phyloP scores from a whole-genome alignment of 306 rosid species.

The Benincasa hispida region DNA sequence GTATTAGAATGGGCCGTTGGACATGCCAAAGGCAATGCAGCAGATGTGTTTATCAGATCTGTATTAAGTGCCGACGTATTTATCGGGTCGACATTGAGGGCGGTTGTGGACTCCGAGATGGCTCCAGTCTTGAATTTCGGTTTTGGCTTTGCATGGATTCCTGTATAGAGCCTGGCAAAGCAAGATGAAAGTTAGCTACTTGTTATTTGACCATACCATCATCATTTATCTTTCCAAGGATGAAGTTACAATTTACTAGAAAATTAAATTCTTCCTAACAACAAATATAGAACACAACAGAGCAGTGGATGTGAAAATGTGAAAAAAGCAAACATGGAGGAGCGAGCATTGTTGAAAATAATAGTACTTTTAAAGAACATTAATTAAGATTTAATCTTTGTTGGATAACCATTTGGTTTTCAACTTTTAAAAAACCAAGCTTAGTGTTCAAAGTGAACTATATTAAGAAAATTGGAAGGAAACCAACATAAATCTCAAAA shows the following conservation, averaged over 20 bases:
- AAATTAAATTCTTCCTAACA: not conserved
- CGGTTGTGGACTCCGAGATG: conserved; percentile 85
- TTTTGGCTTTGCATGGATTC: conserved; percentile 92
- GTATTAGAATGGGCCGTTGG: conserved; percentile 23
- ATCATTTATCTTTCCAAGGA: not conserved
- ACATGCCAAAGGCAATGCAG: conserved; percentile 36
- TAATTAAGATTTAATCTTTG: no score
- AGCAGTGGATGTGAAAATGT: not conserved
- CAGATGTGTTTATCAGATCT: conserved; percentile 43
- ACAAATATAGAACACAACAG: not conserved
- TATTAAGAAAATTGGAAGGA: not conserved
- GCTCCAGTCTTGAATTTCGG: conserved; percentile 83
- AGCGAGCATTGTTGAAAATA: no score
- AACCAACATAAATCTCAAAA: not conserved
- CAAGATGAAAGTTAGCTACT: not conserved
- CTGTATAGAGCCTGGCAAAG: conserved; percentile 63
- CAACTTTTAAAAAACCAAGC: no score
- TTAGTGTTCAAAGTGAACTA: no score
- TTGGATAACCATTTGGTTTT: no score
- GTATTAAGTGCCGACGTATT: conserved; percentile 40
- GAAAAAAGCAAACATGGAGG: not conserved
- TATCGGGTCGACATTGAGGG: conserved; percentile 73
- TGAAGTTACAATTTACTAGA: not conserved
- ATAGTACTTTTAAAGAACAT: not conserved
- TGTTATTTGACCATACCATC: not conserved